Evolutionary conservation across 495 filamentous ascomycete species (phyloP), one percentile per base, ranked within the genome.

Genomic region (Annulohypoxylon nitens): DNA sequence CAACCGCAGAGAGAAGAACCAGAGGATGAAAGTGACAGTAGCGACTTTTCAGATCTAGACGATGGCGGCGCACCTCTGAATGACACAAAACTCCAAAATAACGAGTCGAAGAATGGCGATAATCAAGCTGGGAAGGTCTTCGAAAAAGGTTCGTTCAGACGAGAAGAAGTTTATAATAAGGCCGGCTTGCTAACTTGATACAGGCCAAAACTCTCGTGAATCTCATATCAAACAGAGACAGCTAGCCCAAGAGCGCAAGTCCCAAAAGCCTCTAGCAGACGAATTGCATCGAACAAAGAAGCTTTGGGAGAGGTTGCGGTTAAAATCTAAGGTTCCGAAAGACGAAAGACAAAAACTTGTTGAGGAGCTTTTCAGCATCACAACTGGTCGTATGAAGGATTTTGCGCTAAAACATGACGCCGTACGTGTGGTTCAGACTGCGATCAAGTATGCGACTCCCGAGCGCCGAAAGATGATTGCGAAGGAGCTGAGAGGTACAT

Each of bases 331-430:
- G 75, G 92, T 98, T 1, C 91, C 93, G 16, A 86, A 87, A 64
- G 92, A 94, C 45, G 93, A 98, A 80, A 86, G 97, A 61, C 92
- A 95, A 79, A 87, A 90, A 78, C 87, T 98, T 18, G 91, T 98
- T 36, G 88, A 88, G 23, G 95, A 98, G 84, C 86, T 98, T 5
- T 97, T 94, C 79, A 88, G 90, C 57, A 95, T 98, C 73, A 92
- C 97, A 75, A 97, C 92, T 5, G 94, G 94, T 20, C 87, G 90
- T 16, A 90, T 98, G 74, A 93, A 93, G 78, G 97, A 98, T 55
- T 97, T 97, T 69, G 95, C 97, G 25, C 92, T 99, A 84, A 99
- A 98, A 85, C 97, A 99, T 80, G 97, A 99, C 76, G 93, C 94
- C 9, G 96, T 97, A 25, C 88, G 97, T 60, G 93, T 97, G 51